Percentiles rank a stretch among this genome's conserved stretches.
Evolutionary conservation across 164 flowering plant species (phyloP).

Genomic region (Vitis rupestris): DNA sequence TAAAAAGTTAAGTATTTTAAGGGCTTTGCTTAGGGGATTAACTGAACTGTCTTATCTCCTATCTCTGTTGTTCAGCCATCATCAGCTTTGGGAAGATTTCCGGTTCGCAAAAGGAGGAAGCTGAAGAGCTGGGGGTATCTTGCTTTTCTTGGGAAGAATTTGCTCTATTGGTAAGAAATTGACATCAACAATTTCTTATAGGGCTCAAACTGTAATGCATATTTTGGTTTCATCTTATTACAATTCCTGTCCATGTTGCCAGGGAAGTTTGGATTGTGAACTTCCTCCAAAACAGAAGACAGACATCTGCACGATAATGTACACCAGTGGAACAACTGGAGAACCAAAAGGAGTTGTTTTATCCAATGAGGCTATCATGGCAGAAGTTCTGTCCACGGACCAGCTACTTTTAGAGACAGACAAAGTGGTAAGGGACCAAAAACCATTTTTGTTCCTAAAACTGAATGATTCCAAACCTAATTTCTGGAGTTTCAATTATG

Average conservation of each 20-base stretch:
- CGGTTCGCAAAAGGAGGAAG: conserved; percentile 61
- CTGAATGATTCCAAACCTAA: background rate
- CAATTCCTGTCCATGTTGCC: conserved; percentile 5
- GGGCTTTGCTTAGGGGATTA: background rate
- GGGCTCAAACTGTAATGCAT: background rate
- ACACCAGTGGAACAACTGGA: conserved; percentile 98
- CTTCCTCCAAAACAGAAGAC: conserved; percentile 63
- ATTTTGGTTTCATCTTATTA: background rate
- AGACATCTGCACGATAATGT: conserved; percentile 86
- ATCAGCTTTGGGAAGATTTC: conserved; percentile 78
- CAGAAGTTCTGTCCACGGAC: conserved; percentile 64
- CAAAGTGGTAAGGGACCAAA: conserved; percentile 52
- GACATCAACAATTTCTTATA: background rate
- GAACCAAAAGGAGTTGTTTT: conserved; percentile 96
- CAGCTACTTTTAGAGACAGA: conserved; percentile 60
- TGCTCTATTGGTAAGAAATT: conserved; percentile 45
- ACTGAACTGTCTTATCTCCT: conserved; percentile 7
- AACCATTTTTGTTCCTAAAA: background rate
- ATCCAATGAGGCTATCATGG: conserved; percentile 53
- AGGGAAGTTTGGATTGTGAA: conserved; percentile 62
- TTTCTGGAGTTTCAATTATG: background rate
- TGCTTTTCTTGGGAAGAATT: conserved; percentile 92
- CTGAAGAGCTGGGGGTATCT: conserved; percentile 65
- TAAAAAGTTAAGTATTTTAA: background rate
- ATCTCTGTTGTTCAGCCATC: conserved; percentile 55